Percentiles rank a stretch among this genome's conserved stretches.
Conservation (phyloP, 129 eudicot genomes). For the Gnaphalium uliginosum region DNA sequence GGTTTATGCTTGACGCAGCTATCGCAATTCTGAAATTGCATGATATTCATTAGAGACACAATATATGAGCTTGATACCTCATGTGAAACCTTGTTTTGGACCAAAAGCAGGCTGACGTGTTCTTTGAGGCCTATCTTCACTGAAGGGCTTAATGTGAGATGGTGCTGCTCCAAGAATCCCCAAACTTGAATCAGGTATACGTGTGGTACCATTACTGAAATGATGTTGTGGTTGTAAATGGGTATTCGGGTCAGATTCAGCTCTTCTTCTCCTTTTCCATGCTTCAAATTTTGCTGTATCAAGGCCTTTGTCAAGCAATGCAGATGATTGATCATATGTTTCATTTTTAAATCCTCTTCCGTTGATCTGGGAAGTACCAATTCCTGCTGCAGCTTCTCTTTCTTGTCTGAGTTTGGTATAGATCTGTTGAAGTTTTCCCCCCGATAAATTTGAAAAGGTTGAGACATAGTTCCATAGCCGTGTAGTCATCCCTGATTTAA, state of each 20-base stretch:
- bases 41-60: background rate
- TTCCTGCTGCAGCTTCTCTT: slow-evolving; percentile 57
- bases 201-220: slow-evolving; percentile 40
- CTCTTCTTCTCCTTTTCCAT: slow-evolving; percentile 78
- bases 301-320: slow-evolving; percentile 47
- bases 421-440: slow-evolving; percentile 74
- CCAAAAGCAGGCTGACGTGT: slow-evolving; percentile 57
- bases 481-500: slow-evolving; percentile 70
- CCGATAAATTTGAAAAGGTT: slow-evolving; percentile 81
- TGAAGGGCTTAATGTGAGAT: slow-evolving; percentile 44
- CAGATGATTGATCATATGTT: slow-evolving; percentile 44
- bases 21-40: background rate
- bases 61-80: slow-evolving; percentile 34
- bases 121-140: slow-evolving; percentile 59
- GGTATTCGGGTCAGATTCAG: slow-evolving; percentile 56
- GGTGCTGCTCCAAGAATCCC: slow-evolving; percentile 97
- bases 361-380: slow-evolving; percentile 67
- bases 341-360: slow-evolving; percentile 40
- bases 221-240: slow-evolving; percentile 49
- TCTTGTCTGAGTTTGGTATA: slow-evolving; percentile 89
- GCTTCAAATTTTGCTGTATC: slow-evolving; percentile 82
- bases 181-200: slow-evolving; percentile 49
- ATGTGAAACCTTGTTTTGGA: slow-evolving; percentile 62
- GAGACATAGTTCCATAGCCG: slow-evolving; percentile 93
- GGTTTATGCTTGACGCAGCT: slow-evolving; percentile 22